These are phyloP conservation scores for Zoysia japonica DNA, from an alignment of 176 grass and related monocot species.

Conservation along the genomic window DNA sequence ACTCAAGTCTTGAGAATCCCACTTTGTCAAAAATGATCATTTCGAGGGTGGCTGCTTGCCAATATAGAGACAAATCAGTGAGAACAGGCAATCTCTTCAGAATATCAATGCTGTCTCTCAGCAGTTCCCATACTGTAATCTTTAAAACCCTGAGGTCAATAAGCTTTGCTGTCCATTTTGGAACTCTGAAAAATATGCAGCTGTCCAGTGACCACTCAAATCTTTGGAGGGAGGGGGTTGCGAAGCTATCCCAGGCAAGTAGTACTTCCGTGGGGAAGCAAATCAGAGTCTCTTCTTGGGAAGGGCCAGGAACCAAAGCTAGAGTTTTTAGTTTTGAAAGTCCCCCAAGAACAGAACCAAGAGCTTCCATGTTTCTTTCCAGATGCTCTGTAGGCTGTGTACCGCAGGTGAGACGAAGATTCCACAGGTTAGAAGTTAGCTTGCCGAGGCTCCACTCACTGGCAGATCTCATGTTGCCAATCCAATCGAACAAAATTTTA, in stretches of 20 bases:
- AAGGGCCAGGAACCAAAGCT: background rate
- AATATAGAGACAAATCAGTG: conserved; percentile 3
- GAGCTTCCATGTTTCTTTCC: background rate
- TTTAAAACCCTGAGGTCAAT: background rate
- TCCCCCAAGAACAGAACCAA: background rate
- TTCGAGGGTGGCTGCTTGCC: background rate
- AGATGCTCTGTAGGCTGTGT: background rate
- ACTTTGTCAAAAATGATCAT: background rate
- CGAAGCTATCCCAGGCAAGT: too few species aligned
- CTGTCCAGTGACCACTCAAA: background rate
- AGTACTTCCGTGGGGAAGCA: background rate
- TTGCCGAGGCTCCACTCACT: background rate
- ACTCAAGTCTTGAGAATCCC: conserved; percentile 8
- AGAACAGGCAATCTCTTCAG: background rate
- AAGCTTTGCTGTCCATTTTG: background rate
- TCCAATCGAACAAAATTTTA: background rate
- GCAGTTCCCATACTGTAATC: background rate
- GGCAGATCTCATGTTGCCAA: background rate
- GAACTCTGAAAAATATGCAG: background rate
- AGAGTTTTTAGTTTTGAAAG: background rate
- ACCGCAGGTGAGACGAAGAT: background rate
- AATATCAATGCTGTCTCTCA: background rate
- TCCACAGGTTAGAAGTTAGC: background rate
- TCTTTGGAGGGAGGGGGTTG: background rate
- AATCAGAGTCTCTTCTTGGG: too few species aligned